These are phyloP conservation scores for Spizellomyces punctatus DNA, from an alignment of 192 early-diverging fungal species.

Conservation along the genomic window DNA sequence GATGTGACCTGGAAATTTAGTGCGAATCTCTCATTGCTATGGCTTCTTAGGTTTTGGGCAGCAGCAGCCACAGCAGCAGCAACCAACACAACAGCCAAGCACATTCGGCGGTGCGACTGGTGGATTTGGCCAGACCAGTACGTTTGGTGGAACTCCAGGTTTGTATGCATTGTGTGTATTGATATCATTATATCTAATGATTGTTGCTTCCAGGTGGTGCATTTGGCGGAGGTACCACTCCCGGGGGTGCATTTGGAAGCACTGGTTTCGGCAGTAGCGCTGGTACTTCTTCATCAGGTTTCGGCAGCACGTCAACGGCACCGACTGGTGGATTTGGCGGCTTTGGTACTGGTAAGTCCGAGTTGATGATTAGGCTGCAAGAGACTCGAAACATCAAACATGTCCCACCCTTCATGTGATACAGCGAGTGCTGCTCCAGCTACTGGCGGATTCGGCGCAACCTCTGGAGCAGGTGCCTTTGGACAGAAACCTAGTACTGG, in stretches of 20 bases:
- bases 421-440: slow-evolving; percentile 15
- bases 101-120: neutral
- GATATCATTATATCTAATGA: too few relatives aligned
- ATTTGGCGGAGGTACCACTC: too few relatives aligned
- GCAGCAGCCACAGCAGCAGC: slow-evolving; percentile 24
- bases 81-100: slow-evolving; percentile 5
- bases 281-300: too few relatives aligned
- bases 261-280: too few relatives aligned
- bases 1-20: neutral
- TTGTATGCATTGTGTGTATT: neutral
- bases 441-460: slow-evolving; percentile 31
- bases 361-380: too few relatives aligned
- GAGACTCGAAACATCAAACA: too few relatives aligned
- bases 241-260: too few relatives aligned
- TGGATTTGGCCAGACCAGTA: slow-evolving; percentile 24
- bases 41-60: slow-evolving; percentile 15
- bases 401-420: too few relatives aligned
- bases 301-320: too few relatives aligned
- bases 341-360: too few relatives aligned
- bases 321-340: too few relatives aligned
- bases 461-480: slow-evolving; percentile 15
- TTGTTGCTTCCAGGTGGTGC: too few relatives aligned
- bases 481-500: slow-evolving; percentile 34
- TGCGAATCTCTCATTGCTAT: neutral
- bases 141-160: slow-evolving; percentile 23